Evolutionary conservation across 371 early-diverging fungal genomes (phyloP).

Genomic region (Chytridium lagenaria): DNA sequence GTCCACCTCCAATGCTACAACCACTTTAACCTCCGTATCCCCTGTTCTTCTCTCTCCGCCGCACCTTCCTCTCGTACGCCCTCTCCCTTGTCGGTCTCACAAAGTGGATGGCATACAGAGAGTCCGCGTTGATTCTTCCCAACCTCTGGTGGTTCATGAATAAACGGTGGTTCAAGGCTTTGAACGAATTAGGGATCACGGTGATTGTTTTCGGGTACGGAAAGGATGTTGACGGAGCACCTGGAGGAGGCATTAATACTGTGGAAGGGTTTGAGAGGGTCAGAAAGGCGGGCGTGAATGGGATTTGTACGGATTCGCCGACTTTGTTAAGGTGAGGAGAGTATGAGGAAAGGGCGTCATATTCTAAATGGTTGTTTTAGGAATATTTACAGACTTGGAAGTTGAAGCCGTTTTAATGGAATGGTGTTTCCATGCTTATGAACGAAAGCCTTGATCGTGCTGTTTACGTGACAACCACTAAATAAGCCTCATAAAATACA

Average conservation of each 20-base stretch:
- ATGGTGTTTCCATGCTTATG: neutral
- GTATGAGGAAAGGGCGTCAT: constrained; percentile 17
- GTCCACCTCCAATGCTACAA: constrained; percentile 22
- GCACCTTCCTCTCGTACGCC: constrained; percentile 24
- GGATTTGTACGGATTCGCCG: constrained; percentile 56
- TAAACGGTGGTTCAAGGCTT: constrained; percentile 35
- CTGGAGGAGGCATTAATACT: constrained; percentile 47
- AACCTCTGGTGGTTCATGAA: constrained; percentile 41
- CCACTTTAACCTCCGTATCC: constrained; percentile 39
- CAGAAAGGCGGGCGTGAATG: constrained; percentile 45
- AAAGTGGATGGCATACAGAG: constrained; percentile 40
- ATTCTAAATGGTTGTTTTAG: neutral
- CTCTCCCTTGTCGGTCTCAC: constrained; percentile 44
- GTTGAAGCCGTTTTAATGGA: neutral
- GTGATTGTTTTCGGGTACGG: constrained; percentile 49
- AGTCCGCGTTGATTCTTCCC: constrained; percentile 48
- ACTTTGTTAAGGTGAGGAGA: constrained; percentile 47
- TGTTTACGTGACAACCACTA: no score
- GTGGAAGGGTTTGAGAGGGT: constrained; percentile 44
- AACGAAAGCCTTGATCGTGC: no score
- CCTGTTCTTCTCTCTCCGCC: constrained; percentile 46
- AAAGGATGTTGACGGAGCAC: constrained; percentile 25
- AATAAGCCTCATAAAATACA: no score
- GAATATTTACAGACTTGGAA: neutral
- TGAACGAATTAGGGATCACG: constrained; percentile 46